A percentile compares a stretch with the other conserved stretches of the same genome.
Evolutionary conservation across 1,139 yeast species (phyloP).

Genomic region (Lodderomyces metapsilosis): DNA sequence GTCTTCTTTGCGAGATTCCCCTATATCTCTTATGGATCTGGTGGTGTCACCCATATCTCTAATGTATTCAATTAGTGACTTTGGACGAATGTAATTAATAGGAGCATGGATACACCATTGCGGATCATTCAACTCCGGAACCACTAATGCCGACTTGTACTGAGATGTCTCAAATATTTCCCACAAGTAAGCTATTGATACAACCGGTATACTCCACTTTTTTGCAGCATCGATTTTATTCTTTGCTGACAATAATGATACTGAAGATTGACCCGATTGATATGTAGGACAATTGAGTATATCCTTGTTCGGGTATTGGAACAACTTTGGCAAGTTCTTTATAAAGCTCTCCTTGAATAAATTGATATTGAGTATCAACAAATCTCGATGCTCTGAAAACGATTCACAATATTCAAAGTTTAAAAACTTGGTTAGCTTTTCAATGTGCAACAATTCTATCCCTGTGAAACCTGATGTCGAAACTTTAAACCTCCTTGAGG

Average conservation of each 20-base stretch:
- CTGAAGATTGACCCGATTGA: conserved; percentile 27
- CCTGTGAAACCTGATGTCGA: conserved; percentile 83
- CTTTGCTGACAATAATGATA: conserved; percentile 44
- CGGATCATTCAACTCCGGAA: conserved; percentile 39
- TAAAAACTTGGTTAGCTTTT: conserved; percentile 55
- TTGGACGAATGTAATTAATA: conserved; percentile 18
- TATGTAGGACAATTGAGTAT: conserved; percentile 37
- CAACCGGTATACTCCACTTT: conserved; percentile 55
- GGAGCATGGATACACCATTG: conserved; percentile 58
- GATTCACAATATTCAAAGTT: conserved; percentile 51
- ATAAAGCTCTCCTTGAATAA: conserved; percentile 36
- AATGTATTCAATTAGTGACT: conserved; percentile 34
- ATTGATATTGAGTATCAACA: conserved; percentile 62
- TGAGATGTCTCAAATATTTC: conserved; percentile 30
- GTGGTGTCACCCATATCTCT: conserved; percentile 15
- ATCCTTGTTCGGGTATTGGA: conserved; percentile 35
- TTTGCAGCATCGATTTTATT: conserved; percentile 58
- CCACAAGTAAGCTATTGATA: conserved; percentile 54
- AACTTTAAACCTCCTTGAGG: conserved; percentile 43
- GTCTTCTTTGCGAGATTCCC: conserved; percentile 1
- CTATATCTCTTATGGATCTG: background rate
- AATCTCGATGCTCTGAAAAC: conserved; percentile 56
- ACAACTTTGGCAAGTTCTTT: conserved; percentile 40
- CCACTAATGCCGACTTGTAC: conserved; percentile 14
- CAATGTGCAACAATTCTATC: conserved; percentile 73